A percentile compares a stretch with the other conserved stretches of the same genome.
These are phyloP conservation scores for Albizia julibrissin DNA, from an alignment of 306 rosid genomes.

Conservation along the genomic window DNA sequence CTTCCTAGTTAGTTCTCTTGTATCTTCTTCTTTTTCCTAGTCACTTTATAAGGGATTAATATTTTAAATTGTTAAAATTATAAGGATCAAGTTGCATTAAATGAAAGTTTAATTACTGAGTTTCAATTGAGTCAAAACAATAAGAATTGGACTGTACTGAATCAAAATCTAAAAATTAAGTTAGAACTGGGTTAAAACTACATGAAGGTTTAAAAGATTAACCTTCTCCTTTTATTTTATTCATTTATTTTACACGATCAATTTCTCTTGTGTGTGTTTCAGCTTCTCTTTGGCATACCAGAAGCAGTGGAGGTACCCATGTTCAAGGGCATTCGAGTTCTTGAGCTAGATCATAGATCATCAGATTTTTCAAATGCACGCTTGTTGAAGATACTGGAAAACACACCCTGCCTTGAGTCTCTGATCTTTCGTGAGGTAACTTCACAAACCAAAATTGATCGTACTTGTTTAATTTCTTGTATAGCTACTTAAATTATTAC, in stretches of 20 bases:
- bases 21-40: too few relatives aligned
- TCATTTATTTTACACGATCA: not conserved
- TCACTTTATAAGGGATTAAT: too few relatives aligned
- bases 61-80: too few relatives aligned
- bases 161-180: too few relatives aligned
- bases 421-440: conserved; percentile 19
- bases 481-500: not conserved
- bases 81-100: not conserved
- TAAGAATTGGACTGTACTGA: fast-evolving
- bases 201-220: too few relatives aligned
- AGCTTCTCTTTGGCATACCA: not conserved
- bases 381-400: conserved; percentile 16
- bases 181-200: too few relatives aligned
- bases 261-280: not conserved
- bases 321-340: not conserved
- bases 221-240: too few relatives aligned
- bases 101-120: too few relatives aligned
- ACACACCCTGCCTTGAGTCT: conserved; percentile 7
- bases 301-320: not conserved
- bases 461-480: not conserved
- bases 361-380: not conserved
- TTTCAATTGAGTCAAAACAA: too few relatives aligned
- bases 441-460: conserved; percentile 6
- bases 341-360: not conserved
- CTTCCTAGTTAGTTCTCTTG: too few relatives aligned